These are phyloP conservation scores for Cladosporium sp. DNA, from an alignment of 2,329 filamentous ascomycete genomes.

Conservation along the genomic window DNA sequence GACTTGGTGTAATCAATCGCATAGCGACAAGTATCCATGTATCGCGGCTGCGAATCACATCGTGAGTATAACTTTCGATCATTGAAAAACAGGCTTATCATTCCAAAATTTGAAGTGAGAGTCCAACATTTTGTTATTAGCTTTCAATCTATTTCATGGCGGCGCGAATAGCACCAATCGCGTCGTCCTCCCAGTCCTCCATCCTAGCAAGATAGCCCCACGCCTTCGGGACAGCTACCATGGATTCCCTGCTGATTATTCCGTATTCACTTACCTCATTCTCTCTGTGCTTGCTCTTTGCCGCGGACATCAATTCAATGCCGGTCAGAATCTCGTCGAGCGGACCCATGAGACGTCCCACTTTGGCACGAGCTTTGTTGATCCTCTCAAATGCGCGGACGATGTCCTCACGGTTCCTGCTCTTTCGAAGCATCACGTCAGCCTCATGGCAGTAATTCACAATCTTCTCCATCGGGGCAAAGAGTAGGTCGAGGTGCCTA, in stretches of 20 bases:
- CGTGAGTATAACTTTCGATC: too few species aligned
- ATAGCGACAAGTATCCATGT: too few species aligned
- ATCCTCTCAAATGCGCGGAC: neutral
- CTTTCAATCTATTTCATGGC: too few species aligned
- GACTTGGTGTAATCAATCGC: too few species aligned
- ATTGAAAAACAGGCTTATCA: too few species aligned
- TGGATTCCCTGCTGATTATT: constrained; percentile 50
- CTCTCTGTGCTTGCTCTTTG: neutral
- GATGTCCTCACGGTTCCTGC: neutral
- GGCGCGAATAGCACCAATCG: neutral
- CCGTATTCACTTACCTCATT: constrained; percentile 21
- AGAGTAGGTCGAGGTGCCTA: neutral
- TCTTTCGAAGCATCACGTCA: neutral
- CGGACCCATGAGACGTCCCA: neutral
- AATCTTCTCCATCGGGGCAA: neutral
- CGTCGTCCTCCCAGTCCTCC: constrained; percentile 3
- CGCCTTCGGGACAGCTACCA: neutral
- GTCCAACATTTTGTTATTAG: too few species aligned
- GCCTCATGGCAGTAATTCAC: neutral
- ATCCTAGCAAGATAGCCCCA: neutral
- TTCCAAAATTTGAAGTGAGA: too few species aligned
- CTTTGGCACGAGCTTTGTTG: constrained; percentile 2
- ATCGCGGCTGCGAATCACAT: too few species aligned
- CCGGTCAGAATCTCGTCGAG: neutral
- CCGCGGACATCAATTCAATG: neutral